A percentile compares a stretch with the other conserved stretches of the same genome.
These are phyloP conservation scores for Narthecium ossifragum DNA, from an alignment of 106 monocot genomes.

Conservation along the genomic window DNA sequence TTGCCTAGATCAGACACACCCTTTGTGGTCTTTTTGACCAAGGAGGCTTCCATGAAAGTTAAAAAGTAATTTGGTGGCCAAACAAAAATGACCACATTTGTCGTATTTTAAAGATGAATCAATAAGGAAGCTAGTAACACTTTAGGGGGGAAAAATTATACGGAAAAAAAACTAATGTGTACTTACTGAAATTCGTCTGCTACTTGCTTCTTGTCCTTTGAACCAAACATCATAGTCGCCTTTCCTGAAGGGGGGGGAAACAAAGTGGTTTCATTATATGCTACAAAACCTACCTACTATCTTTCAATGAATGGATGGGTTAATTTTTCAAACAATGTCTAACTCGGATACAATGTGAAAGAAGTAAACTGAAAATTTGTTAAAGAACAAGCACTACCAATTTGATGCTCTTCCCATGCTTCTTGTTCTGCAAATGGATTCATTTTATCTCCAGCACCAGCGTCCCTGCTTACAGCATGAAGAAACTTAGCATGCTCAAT, in stretches of 20 bases:
- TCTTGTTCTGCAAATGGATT: conserved; percentile 98
- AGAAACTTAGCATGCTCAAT: not conserved
- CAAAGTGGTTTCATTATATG: no score
- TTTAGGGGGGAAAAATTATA: not conserved
- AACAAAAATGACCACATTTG: not conserved
- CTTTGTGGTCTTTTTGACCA: no score
- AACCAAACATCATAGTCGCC: conserved; percentile 72
- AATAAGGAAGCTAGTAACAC: not conserved
- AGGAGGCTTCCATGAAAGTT: no score
- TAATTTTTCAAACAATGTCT: no score
- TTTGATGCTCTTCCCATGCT: conserved; percentile 99
- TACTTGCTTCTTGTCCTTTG: conserved; percentile 67
- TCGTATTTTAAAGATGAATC: not conserved
- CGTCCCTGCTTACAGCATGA: conserved; percentile 36
- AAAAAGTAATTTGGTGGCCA: no score
- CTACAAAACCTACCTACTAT: no score
- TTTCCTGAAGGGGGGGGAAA: conserved; percentile 46
- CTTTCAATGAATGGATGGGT: no score
- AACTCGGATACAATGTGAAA: no score
- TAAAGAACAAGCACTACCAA: conserved; percentile 34
- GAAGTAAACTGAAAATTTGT: not conserved
- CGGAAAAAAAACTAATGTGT: not conserved
- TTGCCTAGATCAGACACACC: no score
- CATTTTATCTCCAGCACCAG: conserved; percentile 84
- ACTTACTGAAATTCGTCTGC: conserved; percentile 82